Conservation (phyloP, 768 basidiomycete genomes). For the Lactarius vividus region DNA sequence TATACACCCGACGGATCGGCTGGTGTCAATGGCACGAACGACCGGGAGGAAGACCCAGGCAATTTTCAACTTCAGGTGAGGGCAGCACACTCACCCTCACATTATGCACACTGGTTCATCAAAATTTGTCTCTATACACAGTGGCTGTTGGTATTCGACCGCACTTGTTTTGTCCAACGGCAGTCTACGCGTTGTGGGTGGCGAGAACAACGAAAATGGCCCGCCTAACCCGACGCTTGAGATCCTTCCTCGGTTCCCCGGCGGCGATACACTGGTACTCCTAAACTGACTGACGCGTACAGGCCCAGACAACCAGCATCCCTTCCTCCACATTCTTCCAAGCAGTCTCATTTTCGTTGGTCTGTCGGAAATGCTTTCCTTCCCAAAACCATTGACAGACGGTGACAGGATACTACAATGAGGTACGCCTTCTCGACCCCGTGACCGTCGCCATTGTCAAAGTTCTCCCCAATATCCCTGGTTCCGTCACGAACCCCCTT, state of each 20-base stretch:
- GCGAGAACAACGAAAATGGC: constrained; percentile 68
- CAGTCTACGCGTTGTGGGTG: constrained; percentile 71
- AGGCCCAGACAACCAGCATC: constrained; percentile 78
- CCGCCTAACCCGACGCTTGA: constrained; percentile 65
- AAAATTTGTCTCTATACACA: too few species aligned
- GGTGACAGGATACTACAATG: constrained; percentile 67
- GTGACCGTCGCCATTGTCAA: constrained; percentile 58
- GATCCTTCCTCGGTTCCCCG: constrained; percentile 62
- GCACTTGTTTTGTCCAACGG: constrained; percentile 71
- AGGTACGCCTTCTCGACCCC: constrained; percentile 72
- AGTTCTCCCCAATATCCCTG: constrained; percentile 54
- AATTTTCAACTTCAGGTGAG: constrained; percentile 59
- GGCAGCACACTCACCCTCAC: too few species aligned
- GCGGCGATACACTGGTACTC: constrained; percentile 57
- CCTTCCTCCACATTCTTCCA: constrained; percentile 71
- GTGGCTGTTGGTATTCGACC: constrained; percentile 70
- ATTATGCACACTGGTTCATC: too few species aligned
- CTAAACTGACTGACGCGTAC: constrained; percentile 69
- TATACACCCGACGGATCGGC: constrained; percentile 66
- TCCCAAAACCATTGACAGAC: background rate
- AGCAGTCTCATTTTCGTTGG: constrained; percentile 69
- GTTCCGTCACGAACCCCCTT: constrained; percentile 66
- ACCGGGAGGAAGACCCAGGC: constrained; percentile 72
- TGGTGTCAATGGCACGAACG: constrained; percentile 70
- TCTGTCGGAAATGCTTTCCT: constrained; percentile 35